Evolutionary conservation across 2,329 filamentous ascomycete genomes (phyloP), one percentile per base, ranked within the genome.

Genomic region (Verticillium longisporum): DNA sequence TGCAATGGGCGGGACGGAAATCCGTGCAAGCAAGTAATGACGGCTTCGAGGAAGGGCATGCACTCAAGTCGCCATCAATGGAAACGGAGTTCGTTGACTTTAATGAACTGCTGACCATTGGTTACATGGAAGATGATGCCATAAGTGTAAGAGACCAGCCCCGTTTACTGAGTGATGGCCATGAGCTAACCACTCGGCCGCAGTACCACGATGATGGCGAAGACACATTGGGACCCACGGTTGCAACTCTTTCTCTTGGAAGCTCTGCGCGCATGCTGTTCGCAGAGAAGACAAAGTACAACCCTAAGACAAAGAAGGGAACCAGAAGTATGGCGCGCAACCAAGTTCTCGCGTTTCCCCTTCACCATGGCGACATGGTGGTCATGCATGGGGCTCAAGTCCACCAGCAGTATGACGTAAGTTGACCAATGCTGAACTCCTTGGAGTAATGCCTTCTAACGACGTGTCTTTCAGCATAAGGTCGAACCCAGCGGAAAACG

Each of bases 141-240:
- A 88, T 90, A 59, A 78, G 74, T 33, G 82, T 83, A 69, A 70
- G 78, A 73, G 15, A 5, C 5, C 31, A 6, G 14, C n/a, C 45
- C 11, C 31, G 1, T 4, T 58, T 6, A 6, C 38, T 14, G 56
- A n/a, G 13, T 7, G n/a, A 7, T 18, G 38, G 15, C 50, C 7
- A 21, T 57, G 56, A 55, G 59, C 32, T 18, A 14, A 55, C 26
- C n/a, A 7, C 15, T 45, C 36, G 11, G 11, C 5, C 37, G 15
- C 45, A 85, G 75, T 87, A 82, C 65, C 87, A 90, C 62, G 86
- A 89, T 61, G 88, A 90, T 65, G 87, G 87, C 4, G 87, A 90
- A 67, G 74, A 72, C 10, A 83, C 84, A 3, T 74, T 89, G 0
- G 86, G 86, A 0, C 83, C 85, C 0, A 85, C 82, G 0, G 84